Percentiles rank a stretch among this genome's conserved stretches.
Conservation (phyloP, 441 rosid species). For the Pelargonium cotyledonis region DNA sequence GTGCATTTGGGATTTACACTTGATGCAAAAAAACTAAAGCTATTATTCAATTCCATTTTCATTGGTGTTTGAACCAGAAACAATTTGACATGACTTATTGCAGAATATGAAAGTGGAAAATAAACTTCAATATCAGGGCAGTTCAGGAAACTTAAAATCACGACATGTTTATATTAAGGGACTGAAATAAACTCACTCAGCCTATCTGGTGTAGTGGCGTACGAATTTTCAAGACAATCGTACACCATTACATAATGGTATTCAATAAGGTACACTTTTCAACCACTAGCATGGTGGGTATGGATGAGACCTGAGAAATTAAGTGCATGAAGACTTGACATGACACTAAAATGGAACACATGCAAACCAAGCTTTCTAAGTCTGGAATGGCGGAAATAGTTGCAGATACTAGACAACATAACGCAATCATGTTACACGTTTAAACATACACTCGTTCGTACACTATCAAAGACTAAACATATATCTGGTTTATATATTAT, state of each 20-base stretch:
- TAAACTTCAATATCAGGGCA: neutral
- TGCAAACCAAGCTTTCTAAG: neutral
- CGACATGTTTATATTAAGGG: neutral
- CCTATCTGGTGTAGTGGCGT: neutral
- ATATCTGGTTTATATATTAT: neutral
- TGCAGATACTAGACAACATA: neutral
- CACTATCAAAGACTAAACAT: neutral
- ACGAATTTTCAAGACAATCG: neutral
- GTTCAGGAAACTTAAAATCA: neutral
- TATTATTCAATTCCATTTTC: neutral
- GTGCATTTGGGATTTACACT: neutral
- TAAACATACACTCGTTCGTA: neutral
- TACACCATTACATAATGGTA: neutral
- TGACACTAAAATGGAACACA: neutral
- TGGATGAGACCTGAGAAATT: neutral
- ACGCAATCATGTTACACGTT: neutral
- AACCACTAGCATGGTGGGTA: constrained; percentile 2
- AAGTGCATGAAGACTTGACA: constrained; percentile 1
- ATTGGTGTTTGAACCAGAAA: neutral
- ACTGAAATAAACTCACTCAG: neutral
- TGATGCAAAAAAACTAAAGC: neutral
- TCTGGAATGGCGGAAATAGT: neutral
- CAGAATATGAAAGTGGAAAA: neutral
- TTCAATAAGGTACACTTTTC: constrained; percentile 6
- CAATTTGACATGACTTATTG: neutral